A percentile compares a stretch with the other conserved stretches of the same genome.
These are phyloP conservation scores for Pseudonectria foliicola DNA, from an alignment of 2,329 filamentous ascomycete species.

Conservation along the genomic window DNA sequence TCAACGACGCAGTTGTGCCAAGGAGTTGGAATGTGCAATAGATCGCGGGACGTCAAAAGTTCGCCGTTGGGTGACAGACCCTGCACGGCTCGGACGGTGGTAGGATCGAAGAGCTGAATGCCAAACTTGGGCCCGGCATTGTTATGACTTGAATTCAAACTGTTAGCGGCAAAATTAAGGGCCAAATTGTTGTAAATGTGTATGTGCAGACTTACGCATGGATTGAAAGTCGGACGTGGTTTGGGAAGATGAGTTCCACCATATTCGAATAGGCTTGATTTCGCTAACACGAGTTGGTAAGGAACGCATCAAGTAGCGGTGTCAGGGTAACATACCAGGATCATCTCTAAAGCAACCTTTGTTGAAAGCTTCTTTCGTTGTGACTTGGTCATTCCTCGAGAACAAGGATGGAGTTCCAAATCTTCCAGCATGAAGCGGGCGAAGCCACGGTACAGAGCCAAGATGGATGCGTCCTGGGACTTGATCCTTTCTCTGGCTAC, in stretches of 20 bases:
- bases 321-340: constrained; percentile 13
- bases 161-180: no score
- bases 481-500: constrained; percentile 20
- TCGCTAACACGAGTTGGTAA: constrained; percentile 15
- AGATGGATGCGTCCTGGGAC: constrained; percentile 23
- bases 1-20: constrained; percentile 36
- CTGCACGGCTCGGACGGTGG: constrained; percentile 24
- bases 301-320: not conserved
- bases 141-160: constrained; percentile 18
- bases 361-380: constrained; percentile 23
- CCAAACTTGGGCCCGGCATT: constrained; percentile 36
- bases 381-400: constrained; percentile 18
- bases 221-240: constrained; percentile 39
- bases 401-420: constrained; percentile 19
- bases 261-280: constrained; percentile 43
- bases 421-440: constrained; percentile 47
- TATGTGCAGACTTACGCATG: constrained; percentile 29
- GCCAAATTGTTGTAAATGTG: not conserved
- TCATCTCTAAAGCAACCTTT: constrained; percentile 28
- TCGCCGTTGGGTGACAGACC: constrained; percentile 20
- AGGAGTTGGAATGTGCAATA: constrained; percentile 32
- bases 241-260: constrained; percentile 37
- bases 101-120: constrained; percentile 30
- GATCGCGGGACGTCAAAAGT: constrained; percentile 12
- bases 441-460: constrained; percentile 53